phyloP scores from a whole-genome alignment of 225 moss, liverwort and hornwort genomes.

The Antitrichia curtipendula region DNA sequence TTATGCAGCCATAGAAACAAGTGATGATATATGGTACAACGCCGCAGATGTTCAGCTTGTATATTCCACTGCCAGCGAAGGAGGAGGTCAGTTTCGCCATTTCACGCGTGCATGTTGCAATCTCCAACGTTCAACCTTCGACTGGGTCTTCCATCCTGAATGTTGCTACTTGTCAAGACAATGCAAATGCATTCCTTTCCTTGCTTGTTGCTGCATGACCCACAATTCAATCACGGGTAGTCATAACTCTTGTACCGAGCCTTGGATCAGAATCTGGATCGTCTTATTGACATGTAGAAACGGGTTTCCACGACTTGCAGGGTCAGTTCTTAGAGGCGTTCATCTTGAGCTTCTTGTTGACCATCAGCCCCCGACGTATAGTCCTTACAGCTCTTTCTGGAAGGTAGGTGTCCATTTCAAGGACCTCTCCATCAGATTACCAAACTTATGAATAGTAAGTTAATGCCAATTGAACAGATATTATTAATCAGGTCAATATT shows the following conservation, averaged over 20 bases:
- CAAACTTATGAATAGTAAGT: not conserved
- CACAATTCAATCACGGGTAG: not conserved
- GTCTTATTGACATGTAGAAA: not conserved
- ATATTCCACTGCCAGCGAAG: slow-evolving; percentile 89
- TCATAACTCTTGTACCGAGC: not conserved
- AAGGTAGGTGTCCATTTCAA: slow-evolving; percentile 34
- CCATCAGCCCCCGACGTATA: slow-evolving; percentile 69
- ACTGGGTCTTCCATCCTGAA: not conserved
- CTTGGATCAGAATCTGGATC: not conserved
- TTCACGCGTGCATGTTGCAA: not conserved
- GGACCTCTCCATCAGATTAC: not conserved
- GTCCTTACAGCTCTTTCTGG: slow-evolving; percentile 75
- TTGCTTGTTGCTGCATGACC: not conserved
- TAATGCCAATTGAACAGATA: too few relatives aligned
- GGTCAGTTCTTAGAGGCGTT: slow-evolving; percentile 81
- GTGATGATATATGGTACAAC: slow-evolving; percentile 63
- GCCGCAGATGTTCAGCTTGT: slow-evolving; percentile 76
- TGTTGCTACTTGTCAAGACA: not conserved
- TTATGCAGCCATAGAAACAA: slow-evolving; percentile 58
- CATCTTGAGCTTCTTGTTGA: slow-evolving; percentile 97
- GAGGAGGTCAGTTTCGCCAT: slow-evolving; percentile 59
- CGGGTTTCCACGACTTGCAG: slow-evolving; percentile 21
- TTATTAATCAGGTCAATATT: not conserved
- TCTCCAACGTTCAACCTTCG: not conserved
- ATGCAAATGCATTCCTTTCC: not conserved